Conservation (phyloP, 371 early-diverging fungal species). For the Actinomucor elegans region DNA sequence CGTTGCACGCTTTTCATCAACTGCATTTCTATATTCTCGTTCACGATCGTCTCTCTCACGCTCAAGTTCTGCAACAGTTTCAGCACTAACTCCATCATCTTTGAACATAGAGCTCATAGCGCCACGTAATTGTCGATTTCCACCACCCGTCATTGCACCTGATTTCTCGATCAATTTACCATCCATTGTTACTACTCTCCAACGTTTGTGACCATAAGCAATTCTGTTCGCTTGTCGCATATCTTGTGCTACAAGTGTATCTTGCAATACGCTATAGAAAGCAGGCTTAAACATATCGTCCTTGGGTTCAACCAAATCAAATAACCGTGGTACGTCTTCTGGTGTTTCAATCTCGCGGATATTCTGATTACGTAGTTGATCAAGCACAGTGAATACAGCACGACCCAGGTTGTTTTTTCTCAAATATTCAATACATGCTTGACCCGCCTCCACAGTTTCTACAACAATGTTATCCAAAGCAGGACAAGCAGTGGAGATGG, state of each 20-base stretch:
- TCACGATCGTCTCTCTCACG: conserved; percentile 62
- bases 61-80: conserved; percentile 56
- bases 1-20: conserved; percentile 47
- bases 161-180: conserved; percentile 96
- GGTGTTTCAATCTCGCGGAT: conserved; percentile 67
- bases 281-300: conserved; percentile 77
- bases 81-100: conserved; percentile 59
- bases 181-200: conserved; percentile 95
- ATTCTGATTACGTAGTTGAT: conserved; percentile 64
- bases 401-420: conserved; percentile 88
- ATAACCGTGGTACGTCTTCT: conserved; percentile 83
- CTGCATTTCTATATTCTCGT: conserved; percentile 47
- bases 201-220: conserved; percentile 82
- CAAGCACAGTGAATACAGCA: conserved; percentile 89
- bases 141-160: conserved; percentile 98
- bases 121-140: conserved; percentile 69
- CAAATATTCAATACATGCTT: conserved; percentile 92
- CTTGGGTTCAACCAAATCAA: conserved; percentile 88
- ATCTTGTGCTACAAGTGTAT: conserved; percentile 93
- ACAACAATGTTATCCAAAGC: conserved; percentile 94
- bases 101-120: conserved; percentile 84
- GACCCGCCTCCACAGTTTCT: conserved; percentile 90
- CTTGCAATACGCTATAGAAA: conserved; percentile 89
- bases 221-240: conserved; percentile 92
- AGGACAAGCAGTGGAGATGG: conserved; percentile 93